Percentiles rank a stretch among this genome's conserved stretches.
Conservation (phyloP, 2,329 filamentous ascomycete species). For the Penicillium sp. region DNA sequence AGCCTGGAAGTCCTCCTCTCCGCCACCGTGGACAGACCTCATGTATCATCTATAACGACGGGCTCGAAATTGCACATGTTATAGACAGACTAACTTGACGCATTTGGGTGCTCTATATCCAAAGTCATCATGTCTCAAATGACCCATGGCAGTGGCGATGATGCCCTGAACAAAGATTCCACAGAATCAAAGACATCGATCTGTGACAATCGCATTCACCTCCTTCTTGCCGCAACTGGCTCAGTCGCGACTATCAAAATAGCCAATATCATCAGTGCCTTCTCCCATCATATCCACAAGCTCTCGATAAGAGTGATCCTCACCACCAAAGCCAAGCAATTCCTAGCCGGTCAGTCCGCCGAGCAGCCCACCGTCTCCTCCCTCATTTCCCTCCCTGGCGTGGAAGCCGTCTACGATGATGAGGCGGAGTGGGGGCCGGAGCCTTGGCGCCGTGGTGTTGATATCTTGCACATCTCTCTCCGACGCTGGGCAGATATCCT, state of each 20-base stretch:
- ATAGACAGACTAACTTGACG: background rate
- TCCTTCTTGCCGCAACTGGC: conserved; percentile 61
- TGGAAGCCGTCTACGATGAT: conserved; percentile 77
- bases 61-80: background rate
- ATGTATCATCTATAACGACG: background rate
- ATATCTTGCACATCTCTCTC: conserved; percentile 84
- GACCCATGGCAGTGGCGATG: background rate
- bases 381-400: conserved; percentile 62
- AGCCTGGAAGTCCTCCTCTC: background rate
- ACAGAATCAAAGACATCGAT: background rate
- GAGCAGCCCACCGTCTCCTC: conserved; percentile 70
- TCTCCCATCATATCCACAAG: conserved; percentile 42
- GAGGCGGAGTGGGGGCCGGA: conserved; percentile 72
- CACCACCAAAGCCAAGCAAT: conserved; percentile 68
- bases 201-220: conserved; percentile 4
- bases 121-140: background rate
- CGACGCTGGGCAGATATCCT: conserved; percentile 75
- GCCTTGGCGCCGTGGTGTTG: conserved; percentile 71
- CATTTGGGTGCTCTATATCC: no score
- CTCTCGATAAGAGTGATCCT: conserved; percentile 79
- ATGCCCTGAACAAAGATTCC: background rate
- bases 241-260: conserved; percentile 83
- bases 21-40: background rate
- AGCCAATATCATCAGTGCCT: conserved; percentile 57
- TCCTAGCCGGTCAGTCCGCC: conserved; percentile 69